Base-by-base conservation (phyloP, 2,329 filamentous ascomycete species). In the Hortaea sp. region DNA sequence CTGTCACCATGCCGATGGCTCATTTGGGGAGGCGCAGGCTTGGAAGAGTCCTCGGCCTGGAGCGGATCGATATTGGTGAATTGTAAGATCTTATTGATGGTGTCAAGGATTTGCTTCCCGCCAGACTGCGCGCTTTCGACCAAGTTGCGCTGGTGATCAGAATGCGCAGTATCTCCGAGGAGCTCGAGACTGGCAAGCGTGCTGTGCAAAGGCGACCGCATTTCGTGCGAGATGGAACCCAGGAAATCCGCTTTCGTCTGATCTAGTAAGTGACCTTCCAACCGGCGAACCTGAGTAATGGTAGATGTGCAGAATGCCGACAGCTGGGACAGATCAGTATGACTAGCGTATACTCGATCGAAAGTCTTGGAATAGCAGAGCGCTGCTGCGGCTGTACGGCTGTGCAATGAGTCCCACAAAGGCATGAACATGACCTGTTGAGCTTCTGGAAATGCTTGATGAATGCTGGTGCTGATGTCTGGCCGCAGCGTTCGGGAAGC, bases 241-340 rank as follows among this genome's bases (percentile, higher is more conserved):
- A 71, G 63, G 43, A 70, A 68, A 5, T 66, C 64, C 1, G 28
- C 20, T 28, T 47, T 69, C 6, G 60, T 58, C 39, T 62, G 56
- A 13, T 60, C 59, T n/a, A 59, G 55, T 29, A 69, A 70, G 38
- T 72, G 60, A 0, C 72, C 73, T 47, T 78, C 73, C 41, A 77
- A 49, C 2, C 73, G 66, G 0, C 71, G 68, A 1, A 81, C 64
- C 44, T 81, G 77, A 0, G 73, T 68, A 66, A 78, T 78, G 9
- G 76, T 72, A 1, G 72, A 70, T 42, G 73, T 71, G 0, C 70
- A 71, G 50, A 79, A 77, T 0, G 72, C 74, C 7, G 63, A 43
- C 44, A 49, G 32, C 2, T 13, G 20, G 5, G 20, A 29, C 5
- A 49, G 41, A 12, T 41, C 39, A 12, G 9, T 30, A 9, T 11